phyloP scores from a whole-genome alignment of 257 asterid genomes.

The Dorcoceras hygrometricum region DNA sequence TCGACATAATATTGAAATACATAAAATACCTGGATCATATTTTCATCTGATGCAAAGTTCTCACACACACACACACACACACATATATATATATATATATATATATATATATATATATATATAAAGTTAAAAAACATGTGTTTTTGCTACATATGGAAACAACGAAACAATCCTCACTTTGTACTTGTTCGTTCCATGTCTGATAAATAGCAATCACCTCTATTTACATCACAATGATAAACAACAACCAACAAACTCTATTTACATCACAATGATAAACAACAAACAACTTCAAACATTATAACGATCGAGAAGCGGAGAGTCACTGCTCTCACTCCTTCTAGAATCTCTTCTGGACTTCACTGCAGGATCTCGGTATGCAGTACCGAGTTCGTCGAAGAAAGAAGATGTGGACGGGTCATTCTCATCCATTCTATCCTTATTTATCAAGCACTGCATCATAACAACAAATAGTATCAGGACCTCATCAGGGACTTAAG shows the following conservation, averaged over 20 bases:
- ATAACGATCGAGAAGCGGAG: slow-evolving; percentile 57
- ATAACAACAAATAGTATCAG: slow-evolving; percentile 2
- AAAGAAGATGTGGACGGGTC: slow-evolving; percentile 56
- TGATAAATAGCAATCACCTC: background rate
- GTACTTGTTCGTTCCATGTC: background rate
- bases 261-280: no score
- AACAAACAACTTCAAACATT: slow-evolving; percentile 18
- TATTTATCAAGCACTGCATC: slow-evolving; percentile 78
- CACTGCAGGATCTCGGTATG: slow-evolving; percentile 74
- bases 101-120: no score
- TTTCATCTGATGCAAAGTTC: no score
- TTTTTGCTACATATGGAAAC: slow-evolving; percentile 1
- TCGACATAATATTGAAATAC: no score
- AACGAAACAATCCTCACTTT: background rate
- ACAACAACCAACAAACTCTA: no score
- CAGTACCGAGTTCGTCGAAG: slow-evolving; percentile 52
- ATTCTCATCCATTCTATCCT: slow-evolving; percentile 59
- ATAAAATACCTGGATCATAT: no score
- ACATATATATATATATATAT: no score
- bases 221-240: no score
- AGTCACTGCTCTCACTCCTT: slow-evolving; percentile 36
- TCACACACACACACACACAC: no score
- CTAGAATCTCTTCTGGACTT: slow-evolving; percentile 35
- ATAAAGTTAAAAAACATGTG: background rate
- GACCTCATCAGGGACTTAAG: background rate